phyloP scores from a whole-genome alignment of 2,329 filamentous ascomycete genomes.

The Pseudocercospora macadamiae region DNA sequence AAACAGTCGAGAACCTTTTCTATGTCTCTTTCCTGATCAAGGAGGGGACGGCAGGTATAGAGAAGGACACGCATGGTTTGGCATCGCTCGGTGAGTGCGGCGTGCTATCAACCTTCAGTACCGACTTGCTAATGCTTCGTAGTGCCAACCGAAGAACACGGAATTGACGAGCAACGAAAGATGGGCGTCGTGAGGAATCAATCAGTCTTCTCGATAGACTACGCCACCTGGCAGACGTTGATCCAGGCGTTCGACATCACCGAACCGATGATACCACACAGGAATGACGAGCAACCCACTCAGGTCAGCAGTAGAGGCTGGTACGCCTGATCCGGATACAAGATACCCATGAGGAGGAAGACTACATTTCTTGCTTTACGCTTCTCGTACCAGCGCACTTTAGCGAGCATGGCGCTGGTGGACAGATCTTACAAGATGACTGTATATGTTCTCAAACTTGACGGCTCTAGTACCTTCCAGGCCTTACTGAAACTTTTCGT shows the following conservation, averaged over 20 bases:
- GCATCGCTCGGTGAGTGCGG: conserved; percentile 83
- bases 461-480: too few species aligned
- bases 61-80: conserved; percentile 70
- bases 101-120: too few species aligned
- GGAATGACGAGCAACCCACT: conserved; percentile 59
- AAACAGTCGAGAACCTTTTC: conserved; percentile 96
- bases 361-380: not conserved
- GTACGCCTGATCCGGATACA: conserved; percentile 58
- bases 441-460: too few species aligned
- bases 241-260: conserved; percentile 75
- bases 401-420: not conserved
- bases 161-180: conserved; percentile 57
- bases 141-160: conserved; percentile 53
- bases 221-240: conserved; percentile 77
- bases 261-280: conserved; percentile 83
- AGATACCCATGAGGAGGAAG: not conserved
- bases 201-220: conserved; percentile 85
- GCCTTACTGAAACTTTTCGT: too few species aligned
- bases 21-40: conserved; percentile 93
- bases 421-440: too few species aligned
- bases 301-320: conserved; percentile 64
- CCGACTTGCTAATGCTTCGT: conserved; percentile 23
- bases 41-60: conserved; percentile 78
- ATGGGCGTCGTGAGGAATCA: conserved; percentile 65
- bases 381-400: not conserved